These are phyloP conservation scores for Aspergillus quadricinctus DNA, from an alignment of 2,329 filamentous ascomycete species.

Conservation along the genomic window DNA sequence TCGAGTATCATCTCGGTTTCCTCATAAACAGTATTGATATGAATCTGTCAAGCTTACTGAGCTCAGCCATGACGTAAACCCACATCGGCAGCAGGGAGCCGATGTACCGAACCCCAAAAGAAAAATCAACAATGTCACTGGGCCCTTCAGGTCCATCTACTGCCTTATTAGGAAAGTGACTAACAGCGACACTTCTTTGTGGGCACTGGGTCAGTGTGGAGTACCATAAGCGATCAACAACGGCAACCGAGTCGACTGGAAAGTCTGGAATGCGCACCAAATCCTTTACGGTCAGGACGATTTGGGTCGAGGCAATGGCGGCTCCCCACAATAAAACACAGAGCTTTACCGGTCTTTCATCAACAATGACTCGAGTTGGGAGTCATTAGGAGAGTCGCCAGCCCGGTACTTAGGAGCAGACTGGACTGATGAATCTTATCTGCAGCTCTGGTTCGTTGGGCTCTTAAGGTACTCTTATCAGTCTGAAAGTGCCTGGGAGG, in stretches of 20 bases:
- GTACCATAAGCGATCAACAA: neutral
- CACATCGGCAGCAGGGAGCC: neutral
- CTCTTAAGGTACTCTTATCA: neutral
- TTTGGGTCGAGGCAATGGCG: neutral
- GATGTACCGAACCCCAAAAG: too few species aligned
- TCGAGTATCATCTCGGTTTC: neutral
- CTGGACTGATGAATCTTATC: too few species aligned
- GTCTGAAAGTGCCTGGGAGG: neutral
- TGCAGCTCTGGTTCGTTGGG: neutral
- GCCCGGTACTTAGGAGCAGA: neutral
- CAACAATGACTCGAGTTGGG: neutral
- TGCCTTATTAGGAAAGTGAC: neutral
- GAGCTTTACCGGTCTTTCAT: too few species aligned
- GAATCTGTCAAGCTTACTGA: neutral
- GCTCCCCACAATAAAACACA: neutral
- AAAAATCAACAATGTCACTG: neutral
- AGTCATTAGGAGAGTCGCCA: neutral
- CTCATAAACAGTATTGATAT: neutral
- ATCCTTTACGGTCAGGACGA: neutral
- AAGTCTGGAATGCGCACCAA: neutral
- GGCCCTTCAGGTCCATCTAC: neutral
- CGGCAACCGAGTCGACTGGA: neutral
- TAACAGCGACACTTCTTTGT: too few species aligned
- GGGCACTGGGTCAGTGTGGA: neutral
- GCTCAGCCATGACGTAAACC: neutral